These are phyloP conservation scores for Acaromyces ingoldii DNA, from an alignment of 1,284 basidiomycete genomes.

Conservation along the genomic window DNA sequence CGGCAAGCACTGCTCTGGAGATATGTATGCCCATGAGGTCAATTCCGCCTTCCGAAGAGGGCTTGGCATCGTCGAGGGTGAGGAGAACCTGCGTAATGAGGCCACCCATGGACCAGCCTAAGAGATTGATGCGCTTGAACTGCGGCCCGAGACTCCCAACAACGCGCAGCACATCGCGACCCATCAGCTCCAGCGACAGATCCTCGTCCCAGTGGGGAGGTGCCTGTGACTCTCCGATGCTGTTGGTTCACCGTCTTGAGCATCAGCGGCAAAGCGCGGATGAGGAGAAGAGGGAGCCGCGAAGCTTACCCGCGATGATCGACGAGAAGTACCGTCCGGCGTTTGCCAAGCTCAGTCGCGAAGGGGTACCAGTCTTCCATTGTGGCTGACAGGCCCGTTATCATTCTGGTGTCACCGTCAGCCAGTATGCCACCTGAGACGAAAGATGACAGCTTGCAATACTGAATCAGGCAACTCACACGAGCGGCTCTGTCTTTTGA, in stretches of 20 bases:
- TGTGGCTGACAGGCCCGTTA: conserved; percentile 45
- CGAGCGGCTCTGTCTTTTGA: too few relatives aligned
- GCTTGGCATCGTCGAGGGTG: conserved; percentile 14
- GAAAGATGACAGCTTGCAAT: too few relatives aligned
- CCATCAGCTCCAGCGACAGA: conserved; percentile 34
- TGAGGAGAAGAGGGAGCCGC: not conserved
- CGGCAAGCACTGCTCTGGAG: conserved; percentile 26
- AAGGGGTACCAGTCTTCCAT: conserved; percentile 45
- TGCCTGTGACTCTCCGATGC: conserved; percentile 28
- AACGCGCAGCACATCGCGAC: conserved; percentile 32
- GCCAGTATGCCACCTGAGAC: too few relatives aligned
- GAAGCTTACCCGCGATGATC: not conserved
- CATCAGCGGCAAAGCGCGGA: conserved; percentile 33
- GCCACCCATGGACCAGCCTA: conserved; percentile 49
- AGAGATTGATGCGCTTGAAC: conserved; percentile 21
- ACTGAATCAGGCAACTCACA: too few relatives aligned
- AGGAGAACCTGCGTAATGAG: conserved; percentile 39
- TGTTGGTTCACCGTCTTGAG: too few relatives aligned
- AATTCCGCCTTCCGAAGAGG: conserved; percentile 6
- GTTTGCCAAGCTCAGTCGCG: conserved; percentile 20
- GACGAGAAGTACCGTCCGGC: conserved; percentile 7
- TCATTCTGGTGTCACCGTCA: too few relatives aligned
- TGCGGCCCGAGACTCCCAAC: conserved; percentile 15
- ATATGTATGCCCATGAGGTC: conserved; percentile 20
- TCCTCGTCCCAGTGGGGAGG: conserved; percentile 28